Conservation (phyloP, 2,329 filamentous ascomycete genomes). For the Apiospora sp. region DNA sequence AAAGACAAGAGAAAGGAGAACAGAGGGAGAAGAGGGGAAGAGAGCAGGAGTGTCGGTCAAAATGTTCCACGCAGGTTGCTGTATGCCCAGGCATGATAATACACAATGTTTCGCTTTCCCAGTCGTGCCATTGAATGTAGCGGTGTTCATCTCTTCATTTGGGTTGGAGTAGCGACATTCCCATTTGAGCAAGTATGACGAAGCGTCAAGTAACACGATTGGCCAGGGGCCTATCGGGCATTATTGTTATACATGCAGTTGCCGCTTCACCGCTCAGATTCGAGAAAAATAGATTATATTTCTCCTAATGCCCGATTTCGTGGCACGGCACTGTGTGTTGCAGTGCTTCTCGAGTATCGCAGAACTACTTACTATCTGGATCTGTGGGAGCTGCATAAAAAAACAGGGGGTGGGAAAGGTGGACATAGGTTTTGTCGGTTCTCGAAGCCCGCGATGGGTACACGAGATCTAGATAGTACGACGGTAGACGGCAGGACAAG, state of each 20-base stretch:
- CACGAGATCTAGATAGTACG: constrained; percentile 14
- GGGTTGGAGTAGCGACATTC: not conserved
- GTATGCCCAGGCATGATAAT: not conserved
- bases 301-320: constrained; percentile 20
- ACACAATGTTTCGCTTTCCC: constrained; percentile 5
- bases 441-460: constrained; percentile 3
- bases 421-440: not conserved
- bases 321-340: constrained; percentile 2
- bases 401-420: not conserved
- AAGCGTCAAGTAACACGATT: constrained; percentile 11
- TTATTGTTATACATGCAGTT: constrained; percentile 8
- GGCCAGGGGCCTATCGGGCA: not conserved
- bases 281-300: not conserved
- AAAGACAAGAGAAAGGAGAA: not conserved
- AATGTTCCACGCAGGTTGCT: constrained; percentile 1
- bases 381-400: not conserved
- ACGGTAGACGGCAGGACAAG: not conserved
- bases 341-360: not conserved
- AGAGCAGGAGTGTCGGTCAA: constrained; percentile 9
- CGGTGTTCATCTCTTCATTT: constrained; percentile 1
- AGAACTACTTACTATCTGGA: not conserved
- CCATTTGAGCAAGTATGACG: constrained; percentile 19
- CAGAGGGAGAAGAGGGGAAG: not conserved
- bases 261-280: constrained; percentile 5
- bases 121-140: not conserved